Evolutionary conservation across 1,284 basidiomycete species (phyloP), one percentile per base, ranked within the genome.

Genomic region (Athelia sp.): DNA sequence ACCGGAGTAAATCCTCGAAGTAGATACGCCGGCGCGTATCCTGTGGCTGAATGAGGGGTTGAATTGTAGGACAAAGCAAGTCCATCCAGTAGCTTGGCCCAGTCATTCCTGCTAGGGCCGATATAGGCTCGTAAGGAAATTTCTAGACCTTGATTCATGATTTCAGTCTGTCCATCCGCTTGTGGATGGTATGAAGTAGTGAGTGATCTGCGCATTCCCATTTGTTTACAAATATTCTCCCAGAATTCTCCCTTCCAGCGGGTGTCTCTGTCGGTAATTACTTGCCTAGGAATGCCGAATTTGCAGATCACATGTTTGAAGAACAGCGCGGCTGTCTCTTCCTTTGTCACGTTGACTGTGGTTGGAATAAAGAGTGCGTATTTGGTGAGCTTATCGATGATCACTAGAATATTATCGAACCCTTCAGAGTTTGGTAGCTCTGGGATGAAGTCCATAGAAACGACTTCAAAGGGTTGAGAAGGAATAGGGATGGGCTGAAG

Each of bases 381-480:
- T 52, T 79, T 77, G 8, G 72, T 72, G 22, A 74, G 59, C 13
- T 59, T 59, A 54, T 69, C 62, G 8, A 69, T 59, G 9, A 70
- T 57, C 15, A 65, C 60, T 13, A 70, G 49, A 9, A 71, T 45
- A n/a, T 44, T 48, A 45, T 58, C 44, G 43, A 35, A 60, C 14
- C 65, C 64, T 38, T 65, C 56, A 11, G 61, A 56, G 50, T 63
- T 50, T 1, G 60, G 63, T 40, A 64, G 57, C 45, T 57, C 50
- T 1, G 54, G 51, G 3, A 52, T 50, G 21, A 52, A 43, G 23
- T 52, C 44, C 31, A 50, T 53, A 29, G 57, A 46, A 4, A 46
- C 45, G 22, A 24, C 56, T 38, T 38, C 47, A 58, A 63, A 15
- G 53, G 55, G n/a, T n/a, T 26, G 18, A 6, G 43, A 22, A n/a